Evolutionary conservation across 2,329 filamentous ascomycete species (phyloP).

Genomic region (Herpotrichia juniperi): DNA sequence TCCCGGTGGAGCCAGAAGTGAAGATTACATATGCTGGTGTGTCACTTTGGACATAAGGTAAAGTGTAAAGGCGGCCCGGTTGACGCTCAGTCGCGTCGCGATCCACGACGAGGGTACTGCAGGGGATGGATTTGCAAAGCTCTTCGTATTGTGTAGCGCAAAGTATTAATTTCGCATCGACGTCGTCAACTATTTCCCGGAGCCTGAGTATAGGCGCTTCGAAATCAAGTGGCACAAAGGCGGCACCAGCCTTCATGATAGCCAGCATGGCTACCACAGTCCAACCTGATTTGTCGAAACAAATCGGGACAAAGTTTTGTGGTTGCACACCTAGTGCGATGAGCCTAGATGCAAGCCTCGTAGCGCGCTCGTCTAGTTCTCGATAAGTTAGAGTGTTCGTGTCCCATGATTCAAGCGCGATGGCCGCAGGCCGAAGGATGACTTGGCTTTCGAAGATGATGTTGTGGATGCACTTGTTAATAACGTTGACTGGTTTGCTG

Average conservation of each 20-base stretch:
- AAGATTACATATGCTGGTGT: conserved; percentile 68
- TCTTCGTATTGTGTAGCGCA: conserved; percentile 30
- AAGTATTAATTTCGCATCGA: conserved; percentile 34
- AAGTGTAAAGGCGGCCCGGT: conserved; percentile 33
- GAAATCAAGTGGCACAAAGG: conserved; percentile 47
- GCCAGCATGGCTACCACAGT: conserved; percentile 43
- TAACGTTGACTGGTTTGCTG: conserved; percentile 22
- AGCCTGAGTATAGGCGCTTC: conserved; percentile 44
- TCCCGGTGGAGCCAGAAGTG: conserved; percentile 62
- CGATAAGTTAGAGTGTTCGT: conserved; percentile 29
- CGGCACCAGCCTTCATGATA: conserved; percentile 44
- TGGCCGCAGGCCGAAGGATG: conserved; percentile 20
- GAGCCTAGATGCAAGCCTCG: conserved; percentile 30
- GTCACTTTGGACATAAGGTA: conserved; percentile 47
- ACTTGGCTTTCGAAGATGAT: conserved; percentile 32
- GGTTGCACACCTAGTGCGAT: conserved; percentile 30
- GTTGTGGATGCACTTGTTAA: conserved; percentile 36
- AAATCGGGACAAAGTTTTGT: conserved; percentile 37
- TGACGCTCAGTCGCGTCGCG: conserved; percentile 47
- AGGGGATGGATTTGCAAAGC: conserved; percentile 33
- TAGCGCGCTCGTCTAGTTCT: conserved; percentile 34
- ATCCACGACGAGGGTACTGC: conserved; percentile 38
- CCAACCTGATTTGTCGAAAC: conserved; percentile 45
- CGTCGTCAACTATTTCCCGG: conserved; percentile 39
- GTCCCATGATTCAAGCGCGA: conserved; percentile 40